Conservation (phyloP, 2,329 filamentous ascomycete species). For the Aureobasidium vineae region DNA sequence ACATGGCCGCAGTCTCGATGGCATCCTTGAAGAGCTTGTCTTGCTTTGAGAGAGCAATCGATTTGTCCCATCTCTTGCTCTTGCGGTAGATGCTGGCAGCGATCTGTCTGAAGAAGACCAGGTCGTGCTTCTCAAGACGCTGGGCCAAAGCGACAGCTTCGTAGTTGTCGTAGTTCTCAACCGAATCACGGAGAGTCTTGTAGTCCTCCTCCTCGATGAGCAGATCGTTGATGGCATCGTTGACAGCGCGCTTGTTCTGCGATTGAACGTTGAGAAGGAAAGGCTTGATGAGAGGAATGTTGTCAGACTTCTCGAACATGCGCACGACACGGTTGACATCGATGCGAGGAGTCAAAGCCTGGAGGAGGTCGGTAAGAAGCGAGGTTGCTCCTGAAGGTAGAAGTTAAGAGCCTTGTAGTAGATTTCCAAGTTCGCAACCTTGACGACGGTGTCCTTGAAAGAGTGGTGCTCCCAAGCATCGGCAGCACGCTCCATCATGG, state of each 20-base stretch:
- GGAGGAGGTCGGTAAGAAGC: conserved; percentile 90
- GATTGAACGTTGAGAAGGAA: conserved; percentile 95
- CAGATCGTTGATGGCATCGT: conserved; percentile 96
- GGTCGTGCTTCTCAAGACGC: conserved; percentile 92
- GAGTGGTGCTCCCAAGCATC: conserved; percentile 99
- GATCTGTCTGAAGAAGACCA: conserved; percentile 99
- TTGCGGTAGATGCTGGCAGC: conserved; percentile 98
- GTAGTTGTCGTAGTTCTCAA: conserved; percentile 99
- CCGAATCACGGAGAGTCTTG: conserved; percentile 96
- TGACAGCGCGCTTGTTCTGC: conserved; percentile 98
- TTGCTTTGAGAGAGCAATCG: conserved; percentile 94
- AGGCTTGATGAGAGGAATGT: conserved; percentile 96
- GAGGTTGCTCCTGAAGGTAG: conserved; percentile 95
- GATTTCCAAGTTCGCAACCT: conserved; percentile 97
- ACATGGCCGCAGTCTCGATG: conserved; percentile 94
- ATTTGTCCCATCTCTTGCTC: conserved; percentile 99
- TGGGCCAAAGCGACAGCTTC: conserved; percentile 89
- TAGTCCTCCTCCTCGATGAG: conserved; percentile 99
- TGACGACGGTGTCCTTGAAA: conserved; percentile 98
- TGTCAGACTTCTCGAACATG: conserved; percentile 98
- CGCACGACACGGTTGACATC: conserved; percentile 99
- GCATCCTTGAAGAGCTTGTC: conserved; percentile 99
- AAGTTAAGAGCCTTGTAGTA: conserved; percentile 98
- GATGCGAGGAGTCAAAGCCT: conserved; percentile 86
- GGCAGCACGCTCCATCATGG: conserved; percentile 95